Conservation (phyloP, 2,329 filamentous ascomycete genomes). For the Pestalotiopsis sp. region DNA sequence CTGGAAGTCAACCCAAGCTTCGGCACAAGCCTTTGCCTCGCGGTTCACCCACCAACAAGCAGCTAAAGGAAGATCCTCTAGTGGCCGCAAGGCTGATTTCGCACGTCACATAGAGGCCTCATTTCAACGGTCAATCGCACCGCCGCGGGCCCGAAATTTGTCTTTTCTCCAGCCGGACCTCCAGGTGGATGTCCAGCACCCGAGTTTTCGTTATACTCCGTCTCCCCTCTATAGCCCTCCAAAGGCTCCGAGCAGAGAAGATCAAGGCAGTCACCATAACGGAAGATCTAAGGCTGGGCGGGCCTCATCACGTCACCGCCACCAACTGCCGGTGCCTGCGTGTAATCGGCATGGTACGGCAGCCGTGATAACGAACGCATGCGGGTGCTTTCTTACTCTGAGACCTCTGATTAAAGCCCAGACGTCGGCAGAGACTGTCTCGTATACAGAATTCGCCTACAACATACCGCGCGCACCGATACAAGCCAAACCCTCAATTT, state of each 20-base stretch:
- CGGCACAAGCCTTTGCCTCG: neutral
- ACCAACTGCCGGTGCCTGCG: neutral
- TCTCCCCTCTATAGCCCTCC: too few species aligned
- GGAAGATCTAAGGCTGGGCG: neutral
- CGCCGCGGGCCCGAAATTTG: too few species aligned
- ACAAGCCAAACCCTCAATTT: neutral
- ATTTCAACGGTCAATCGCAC: too few species aligned
- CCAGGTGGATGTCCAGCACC: neutral
- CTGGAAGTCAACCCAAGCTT: neutral
- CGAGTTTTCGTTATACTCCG: neutral
- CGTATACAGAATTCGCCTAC: neutral
- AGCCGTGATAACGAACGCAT: neutral
- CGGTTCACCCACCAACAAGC: neutral
- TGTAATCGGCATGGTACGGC: too few species aligned
- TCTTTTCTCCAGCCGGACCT: neutral
- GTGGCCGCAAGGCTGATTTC: neutral
- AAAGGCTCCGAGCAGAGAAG: neutral
- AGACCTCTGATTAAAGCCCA: neutral
- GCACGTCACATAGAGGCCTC: neutral
- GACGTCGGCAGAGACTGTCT: neutral
- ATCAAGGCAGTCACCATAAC: neutral
- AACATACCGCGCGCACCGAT: neutral
- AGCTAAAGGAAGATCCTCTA: neutral
- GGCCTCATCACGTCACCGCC: neutral
- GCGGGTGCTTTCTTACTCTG: neutral